A percentile compares a stretch with the other conserved stretches of the same genome.
phyloP scores from a whole-genome alignment of 2,329 filamentous ascomycete species.

The Aspergillus pseudonomiae region DNA sequence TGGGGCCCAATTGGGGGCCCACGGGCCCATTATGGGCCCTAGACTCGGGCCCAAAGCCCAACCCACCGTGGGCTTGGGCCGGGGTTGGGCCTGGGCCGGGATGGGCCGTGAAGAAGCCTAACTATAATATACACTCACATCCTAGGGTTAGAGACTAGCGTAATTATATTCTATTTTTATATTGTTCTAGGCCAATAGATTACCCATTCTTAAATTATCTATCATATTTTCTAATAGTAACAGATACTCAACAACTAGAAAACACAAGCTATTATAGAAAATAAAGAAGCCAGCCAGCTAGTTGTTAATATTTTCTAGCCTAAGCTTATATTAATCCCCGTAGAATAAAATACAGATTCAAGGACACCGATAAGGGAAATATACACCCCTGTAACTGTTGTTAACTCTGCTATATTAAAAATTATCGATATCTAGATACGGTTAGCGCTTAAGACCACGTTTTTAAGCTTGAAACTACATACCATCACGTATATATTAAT shows the following conservation, averaged over 20 bases:
- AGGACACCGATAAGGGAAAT: conserved; percentile 1
- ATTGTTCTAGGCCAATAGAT: too few species aligned
- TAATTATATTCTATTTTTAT: too few species aligned
- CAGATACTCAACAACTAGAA: conserved; percentile 3
- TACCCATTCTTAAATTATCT: neutral
- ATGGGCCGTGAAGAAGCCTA: too few species aligned
- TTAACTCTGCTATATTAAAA: conserved; percentile 1
- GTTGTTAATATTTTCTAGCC: conserved; percentile 1
- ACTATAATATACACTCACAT: neutral
- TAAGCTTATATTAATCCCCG: neutral
- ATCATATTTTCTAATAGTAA: neutral
- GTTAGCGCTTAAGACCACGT: neutral
- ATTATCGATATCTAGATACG: conserved; percentile 1
- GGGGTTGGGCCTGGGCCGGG: too few species aligned
- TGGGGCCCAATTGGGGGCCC: too few species aligned
- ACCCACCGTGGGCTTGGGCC: neutral
- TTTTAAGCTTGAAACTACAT: neutral
- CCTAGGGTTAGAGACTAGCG: neutral
- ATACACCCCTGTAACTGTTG: conserved; percentile 4
- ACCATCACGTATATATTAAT: neutral
- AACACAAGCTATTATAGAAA: neutral
- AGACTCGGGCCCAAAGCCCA: too few species aligned
- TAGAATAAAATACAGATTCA: neutral
- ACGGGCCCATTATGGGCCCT: too few species aligned
- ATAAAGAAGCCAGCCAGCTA: conserved; percentile 1